phyloP scores from a whole-genome alignment of 768 basidiomycete species.

The Xerocomellus intermedius region DNA sequence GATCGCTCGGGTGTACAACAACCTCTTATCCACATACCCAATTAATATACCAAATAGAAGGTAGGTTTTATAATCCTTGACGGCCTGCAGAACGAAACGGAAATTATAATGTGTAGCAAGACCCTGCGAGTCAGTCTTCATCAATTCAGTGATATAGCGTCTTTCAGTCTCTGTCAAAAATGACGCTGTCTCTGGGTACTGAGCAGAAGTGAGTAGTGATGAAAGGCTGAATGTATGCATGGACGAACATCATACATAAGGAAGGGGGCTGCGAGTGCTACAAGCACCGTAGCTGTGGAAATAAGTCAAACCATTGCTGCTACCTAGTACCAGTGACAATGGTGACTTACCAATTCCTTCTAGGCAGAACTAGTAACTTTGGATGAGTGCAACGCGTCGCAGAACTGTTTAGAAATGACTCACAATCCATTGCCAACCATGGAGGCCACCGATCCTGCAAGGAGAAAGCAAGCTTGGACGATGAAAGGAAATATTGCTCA shows the following conservation, averaged over 20 bases:
- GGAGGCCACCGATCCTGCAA: constrained; percentile 25
- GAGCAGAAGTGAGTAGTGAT: too few species aligned
- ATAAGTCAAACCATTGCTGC: neutral
- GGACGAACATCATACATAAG: too few species aligned
- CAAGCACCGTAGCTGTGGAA: neutral
- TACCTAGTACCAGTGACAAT: too few species aligned
- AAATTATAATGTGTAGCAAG: constrained; percentile 42
- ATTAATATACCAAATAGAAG: constrained; percentile 35
- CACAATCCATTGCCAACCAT: constrained; percentile 39
- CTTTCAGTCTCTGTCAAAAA: constrained; percentile 38
- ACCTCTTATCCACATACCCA: constrained; percentile 26
- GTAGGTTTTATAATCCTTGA: constrained; percentile 43
- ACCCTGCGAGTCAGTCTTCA: constrained; percentile 42
- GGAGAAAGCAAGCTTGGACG: neutral
- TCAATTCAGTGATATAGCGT: constrained; percentile 34
- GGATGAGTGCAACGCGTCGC: constrained; percentile 1
- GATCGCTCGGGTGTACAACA: neutral
- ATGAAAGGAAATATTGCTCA: neutral
- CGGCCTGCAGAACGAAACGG: constrained; percentile 46
- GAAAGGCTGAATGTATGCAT: too few species aligned
- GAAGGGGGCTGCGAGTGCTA: neutral
- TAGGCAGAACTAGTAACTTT: constrained; percentile 26
- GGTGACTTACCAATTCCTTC: constrained; percentile 20
- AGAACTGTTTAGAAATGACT: neutral
- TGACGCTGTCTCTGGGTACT: too few species aligned